These are phyloP conservation scores for Aspergillus chevalieri DNA, from an alignment of 2,329 filamentous ascomycete species.

Conservation along the genomic window DNA sequence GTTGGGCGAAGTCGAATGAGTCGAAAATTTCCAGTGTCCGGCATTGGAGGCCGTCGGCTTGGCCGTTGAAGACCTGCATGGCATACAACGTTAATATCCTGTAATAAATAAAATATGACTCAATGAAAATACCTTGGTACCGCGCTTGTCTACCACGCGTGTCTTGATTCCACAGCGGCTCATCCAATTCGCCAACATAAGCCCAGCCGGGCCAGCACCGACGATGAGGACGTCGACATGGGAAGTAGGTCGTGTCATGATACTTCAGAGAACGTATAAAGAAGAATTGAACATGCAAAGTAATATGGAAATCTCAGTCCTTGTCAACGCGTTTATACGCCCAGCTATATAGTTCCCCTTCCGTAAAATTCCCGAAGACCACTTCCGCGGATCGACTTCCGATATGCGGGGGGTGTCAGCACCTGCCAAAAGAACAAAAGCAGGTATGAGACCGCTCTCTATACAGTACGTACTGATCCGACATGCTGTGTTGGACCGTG, in stretches of 20 bases:
- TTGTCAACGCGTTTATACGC: no score
- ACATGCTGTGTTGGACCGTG: not conserved
- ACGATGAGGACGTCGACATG: conserved; percentile 14
- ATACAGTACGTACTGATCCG: not conserved
- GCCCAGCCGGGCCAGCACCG: conserved; percentile 12
- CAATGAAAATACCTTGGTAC: conserved; percentile 2
- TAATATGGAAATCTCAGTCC: no score
- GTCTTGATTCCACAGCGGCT: conserved; percentile 8
- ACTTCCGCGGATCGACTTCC: not conserved
- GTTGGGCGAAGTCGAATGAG: conserved; percentile 61
- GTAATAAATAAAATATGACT: not conserved
- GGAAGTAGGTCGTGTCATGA: no score
- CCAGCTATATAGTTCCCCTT: not conserved
- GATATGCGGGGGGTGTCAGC: not conserved
- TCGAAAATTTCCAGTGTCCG: conserved; percentile 69
- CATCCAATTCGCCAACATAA: conserved; percentile 10
- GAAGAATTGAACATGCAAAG: no score
- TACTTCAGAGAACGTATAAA: no score
- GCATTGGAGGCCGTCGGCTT: conserved; percentile 54
- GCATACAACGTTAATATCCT: not conserved
- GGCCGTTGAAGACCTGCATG: conserved; percentile 20
- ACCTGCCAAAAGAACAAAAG: no score
- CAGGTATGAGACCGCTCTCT: no score
- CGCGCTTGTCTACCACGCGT: conserved; percentile 12
- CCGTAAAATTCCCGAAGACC: not conserved